A percentile compares a stretch with the other conserved stretches of the same genome.
These are phyloP conservation scores for Apodospora peruviana DNA, from an alignment of 495 filamentous ascomycete genomes.

Conservation along the genomic window DNA sequence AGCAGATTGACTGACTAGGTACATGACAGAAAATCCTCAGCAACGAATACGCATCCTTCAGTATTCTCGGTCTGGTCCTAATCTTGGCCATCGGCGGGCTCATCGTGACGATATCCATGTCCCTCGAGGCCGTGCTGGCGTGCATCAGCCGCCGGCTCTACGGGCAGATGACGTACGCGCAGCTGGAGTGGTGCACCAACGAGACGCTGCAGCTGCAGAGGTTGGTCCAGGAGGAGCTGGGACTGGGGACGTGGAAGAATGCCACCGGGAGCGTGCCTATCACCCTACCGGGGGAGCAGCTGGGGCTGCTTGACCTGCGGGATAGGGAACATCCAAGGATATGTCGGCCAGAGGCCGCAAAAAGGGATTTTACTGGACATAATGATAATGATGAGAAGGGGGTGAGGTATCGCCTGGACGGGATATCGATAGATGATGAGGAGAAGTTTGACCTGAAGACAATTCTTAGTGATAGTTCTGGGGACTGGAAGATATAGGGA, in stretches of 20 bases:
- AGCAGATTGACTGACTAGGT: no score
- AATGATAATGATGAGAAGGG: no score
- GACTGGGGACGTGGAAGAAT: not conserved
- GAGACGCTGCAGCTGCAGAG: not conserved
- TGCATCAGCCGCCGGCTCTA: not conserved
- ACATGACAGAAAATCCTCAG: constrained; percentile 12
- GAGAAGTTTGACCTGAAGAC: no score
- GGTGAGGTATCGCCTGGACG: no score
- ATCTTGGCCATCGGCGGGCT: constrained; percentile 19
- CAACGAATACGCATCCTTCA: constrained; percentile 8
- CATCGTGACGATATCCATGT: constrained; percentile 13
- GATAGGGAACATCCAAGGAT: not conserved
- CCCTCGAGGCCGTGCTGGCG: constrained; percentile 2
- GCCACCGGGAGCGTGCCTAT: not conserved
- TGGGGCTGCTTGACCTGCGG: not conserved
- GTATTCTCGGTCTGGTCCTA: constrained; percentile 15
- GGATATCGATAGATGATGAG: no score
- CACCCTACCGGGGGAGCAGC: not conserved
- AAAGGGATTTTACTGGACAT: no score
- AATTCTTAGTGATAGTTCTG: no score
- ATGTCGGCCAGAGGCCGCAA: not conserved
- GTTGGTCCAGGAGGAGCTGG: not conserved
- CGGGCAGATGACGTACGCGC: not conserved
- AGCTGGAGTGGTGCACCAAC: not conserved
- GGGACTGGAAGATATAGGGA: no score